These are phyloP conservation scores for Paramecium primaurelia DNA, from an alignment of 73 alveolate genomes.

Conservation along the genomic window DNA sequence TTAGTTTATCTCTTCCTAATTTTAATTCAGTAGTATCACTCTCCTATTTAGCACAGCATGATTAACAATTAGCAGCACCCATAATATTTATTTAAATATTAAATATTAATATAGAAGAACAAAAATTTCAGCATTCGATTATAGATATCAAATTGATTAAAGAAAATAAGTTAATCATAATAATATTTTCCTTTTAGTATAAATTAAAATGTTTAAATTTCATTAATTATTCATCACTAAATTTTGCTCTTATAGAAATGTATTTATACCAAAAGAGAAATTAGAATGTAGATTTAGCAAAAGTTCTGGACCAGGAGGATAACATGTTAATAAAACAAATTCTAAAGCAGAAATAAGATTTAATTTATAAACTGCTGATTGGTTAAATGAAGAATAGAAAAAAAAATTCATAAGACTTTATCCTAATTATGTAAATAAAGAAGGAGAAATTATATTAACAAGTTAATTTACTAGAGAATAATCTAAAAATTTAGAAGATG, in stretches of 20 bases:
- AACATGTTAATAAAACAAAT: constrained; percentile 67
- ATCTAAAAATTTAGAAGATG: constrained; percentile 57
- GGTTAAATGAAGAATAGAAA: constrained; percentile 50
- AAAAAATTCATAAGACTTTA: constrained; percentile 31
- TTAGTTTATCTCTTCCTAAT: neutral
- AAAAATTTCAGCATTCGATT: neutral
- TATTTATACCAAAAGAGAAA: constrained; percentile 55
- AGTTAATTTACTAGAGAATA: constrained; percentile 60
- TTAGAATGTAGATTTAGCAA: constrained; percentile 57
- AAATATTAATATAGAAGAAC: neutral
- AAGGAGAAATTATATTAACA: constrained; percentile 58
- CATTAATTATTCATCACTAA: neutral
- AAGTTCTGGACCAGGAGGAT: constrained; percentile 73
- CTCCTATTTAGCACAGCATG: constrained; percentile 27
- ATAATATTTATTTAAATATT: no score
- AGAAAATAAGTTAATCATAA: neutral
- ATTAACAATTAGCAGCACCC: constrained; percentile 27
- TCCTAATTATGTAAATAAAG: constrained; percentile 46
- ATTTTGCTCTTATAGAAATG: neutral
- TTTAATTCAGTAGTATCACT: neutral
- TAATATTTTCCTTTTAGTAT: neutral
- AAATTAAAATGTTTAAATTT: neutral
- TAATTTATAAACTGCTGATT: constrained; percentile 50
- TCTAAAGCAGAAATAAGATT: constrained; percentile 71
- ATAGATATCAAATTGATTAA: neutral